These are phyloP conservation scores for Haplographium delicatum DNA, from an alignment of 495 filamentous ascomycete species.

Conservation along the genomic window DNA sequence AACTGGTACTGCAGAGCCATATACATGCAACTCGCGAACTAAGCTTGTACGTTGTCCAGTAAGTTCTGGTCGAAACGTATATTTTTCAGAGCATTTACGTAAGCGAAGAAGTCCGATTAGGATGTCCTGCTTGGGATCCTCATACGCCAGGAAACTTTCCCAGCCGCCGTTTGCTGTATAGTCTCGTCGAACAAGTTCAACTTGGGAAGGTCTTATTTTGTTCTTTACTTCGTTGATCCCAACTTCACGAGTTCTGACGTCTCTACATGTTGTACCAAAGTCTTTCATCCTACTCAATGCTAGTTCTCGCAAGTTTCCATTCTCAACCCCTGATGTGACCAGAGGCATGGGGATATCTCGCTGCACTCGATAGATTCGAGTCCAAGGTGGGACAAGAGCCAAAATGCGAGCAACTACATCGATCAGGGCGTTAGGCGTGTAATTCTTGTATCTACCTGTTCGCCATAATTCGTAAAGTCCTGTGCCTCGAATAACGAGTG, in stretches of 20 bases:
- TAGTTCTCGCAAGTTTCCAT: constrained; percentile 91
- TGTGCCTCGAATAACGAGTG: constrained; percentile 93
- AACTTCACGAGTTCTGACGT: constrained; percentile 96
- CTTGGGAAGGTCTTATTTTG: constrained; percentile 93
- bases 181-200: constrained; percentile 93
- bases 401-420: constrained; percentile 94
- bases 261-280: constrained; percentile 93
- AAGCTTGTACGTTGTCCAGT: constrained; percentile 81
- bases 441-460: constrained; percentile 95
- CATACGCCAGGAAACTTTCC: constrained; percentile 97
- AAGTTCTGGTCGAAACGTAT: constrained; percentile 89
- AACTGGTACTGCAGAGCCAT: constrained; percentile 90
- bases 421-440: constrained; percentile 92
- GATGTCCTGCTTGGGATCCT: constrained; percentile 98
- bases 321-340: constrained; percentile 94
- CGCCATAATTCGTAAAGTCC: constrained; percentile 97
- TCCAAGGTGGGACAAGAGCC: constrained; percentile 94
- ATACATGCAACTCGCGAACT: constrained; percentile 92
- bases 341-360: constrained; percentile 98
- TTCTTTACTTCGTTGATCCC: constrained; percentile 98
- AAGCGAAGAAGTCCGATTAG: constrained; percentile 86
- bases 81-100: constrained; percentile 80
- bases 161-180: constrained; percentile 93
- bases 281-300: constrained; percentile 96
- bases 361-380: constrained; percentile 96